Evolutionary conservation across 2,329 filamentous ascomycete species (phyloP), one percentile per base, ranked within the genome.

Genomic region (Microcera coccophila): DNA sequence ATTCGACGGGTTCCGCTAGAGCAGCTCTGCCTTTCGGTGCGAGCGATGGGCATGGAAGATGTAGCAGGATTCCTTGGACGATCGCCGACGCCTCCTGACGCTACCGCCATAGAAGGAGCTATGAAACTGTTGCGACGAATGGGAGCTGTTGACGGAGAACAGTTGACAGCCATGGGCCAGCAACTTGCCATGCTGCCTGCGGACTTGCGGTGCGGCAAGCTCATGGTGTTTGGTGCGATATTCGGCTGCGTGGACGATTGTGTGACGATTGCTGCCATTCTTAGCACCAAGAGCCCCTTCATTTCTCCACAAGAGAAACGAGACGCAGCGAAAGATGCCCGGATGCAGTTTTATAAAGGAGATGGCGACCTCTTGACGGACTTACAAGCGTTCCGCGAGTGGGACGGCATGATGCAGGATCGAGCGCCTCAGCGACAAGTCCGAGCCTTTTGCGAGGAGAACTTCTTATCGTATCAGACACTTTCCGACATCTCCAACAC

Each of bases 151-250:
- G 87, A 93, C 54, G 87, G 87, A 34, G 81, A 88, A 44, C 85
- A 89, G 57, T 75, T 98, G 31, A 97, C 93, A 0, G 90, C 90
- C 3, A 81, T 98, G 36, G 93, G 93, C 29, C 83, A 86, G 40
- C 93, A 97, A 68, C 74, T 98, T n/a, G 86, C 90, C 15, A 88
- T 94, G 81, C 90, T 98, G 38, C 93, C 93, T 2, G 88, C 91
- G 1, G 93, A 98, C 60, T 75, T 98, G 36, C 82, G 91, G 20
- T 94, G 90, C 62, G 89, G 87, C 35, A 98, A 98, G 66, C 76
- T 98, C 24, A 89, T 98, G 76, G 87, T 98, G 3, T 95, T 94
- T 60, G 93, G 93, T 5, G 85, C 89, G 14, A 90, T 94, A 44
- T 97, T 98, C 59, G 87, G 87, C 24, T 97, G 91, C 59, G 76